These are phyloP conservation scores for Leccinum ambiguum DNA, from an alignment of 1,284 basidiomycete species.

Conservation along the genomic window DNA sequence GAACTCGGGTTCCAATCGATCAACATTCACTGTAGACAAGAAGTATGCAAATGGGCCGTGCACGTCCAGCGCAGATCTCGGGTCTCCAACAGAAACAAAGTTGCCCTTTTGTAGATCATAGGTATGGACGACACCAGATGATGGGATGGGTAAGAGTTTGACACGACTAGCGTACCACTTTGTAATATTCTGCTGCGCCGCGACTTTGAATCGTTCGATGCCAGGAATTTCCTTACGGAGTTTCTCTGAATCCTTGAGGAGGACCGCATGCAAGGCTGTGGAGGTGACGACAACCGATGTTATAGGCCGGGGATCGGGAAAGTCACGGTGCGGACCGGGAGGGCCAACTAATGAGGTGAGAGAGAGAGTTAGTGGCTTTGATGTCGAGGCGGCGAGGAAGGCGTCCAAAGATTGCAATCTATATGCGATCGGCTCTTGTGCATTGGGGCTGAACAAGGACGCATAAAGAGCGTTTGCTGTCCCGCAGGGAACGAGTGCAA, in stretches of 20 bases:
- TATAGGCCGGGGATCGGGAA: slow-evolving; percentile 24
- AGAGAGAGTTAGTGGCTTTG: slow-evolving; percentile 56
- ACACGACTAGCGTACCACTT: slow-evolving; percentile 72
- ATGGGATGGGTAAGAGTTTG: slow-evolving; percentile 48
- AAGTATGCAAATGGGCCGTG: slow-evolving; percentile 87
- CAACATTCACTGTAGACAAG: slow-evolving; percentile 77
- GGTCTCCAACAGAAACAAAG: slow-evolving; percentile 51
- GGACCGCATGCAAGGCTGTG: slow-evolving; percentile 86
- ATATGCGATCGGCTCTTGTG: slow-evolving; percentile 36
- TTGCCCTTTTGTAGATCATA: slow-evolving; percentile 54
- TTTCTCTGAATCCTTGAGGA: slow-evolving; percentile 79
- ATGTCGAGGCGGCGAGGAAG: slow-evolving; percentile 39
- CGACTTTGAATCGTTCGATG: slow-evolving; percentile 84
- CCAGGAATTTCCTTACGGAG: slow-evolving; percentile 71
- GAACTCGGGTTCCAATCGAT: slow-evolving; percentile 82
- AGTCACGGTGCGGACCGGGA: slow-evolving; percentile 22
- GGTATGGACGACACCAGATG: slow-evolving; percentile 46
- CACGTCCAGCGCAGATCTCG: slow-evolving; percentile 43
- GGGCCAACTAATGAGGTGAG: slow-evolving; percentile 47
- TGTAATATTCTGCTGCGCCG: slow-evolving; percentile 73
- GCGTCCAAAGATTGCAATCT: slow-evolving; percentile 54
- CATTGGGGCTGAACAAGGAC: slow-evolving; percentile 50
- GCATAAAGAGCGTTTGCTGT: slow-evolving; percentile 95
- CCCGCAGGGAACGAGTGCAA: slow-evolving; percentile 75
- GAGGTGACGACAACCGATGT: slow-evolving; percentile 68